Evolutionary conservation across 192 early-diverging fungal species (phyloP), one percentile per base, ranked within the genome.

Genomic region (Chytriomyces sp.): DNA sequence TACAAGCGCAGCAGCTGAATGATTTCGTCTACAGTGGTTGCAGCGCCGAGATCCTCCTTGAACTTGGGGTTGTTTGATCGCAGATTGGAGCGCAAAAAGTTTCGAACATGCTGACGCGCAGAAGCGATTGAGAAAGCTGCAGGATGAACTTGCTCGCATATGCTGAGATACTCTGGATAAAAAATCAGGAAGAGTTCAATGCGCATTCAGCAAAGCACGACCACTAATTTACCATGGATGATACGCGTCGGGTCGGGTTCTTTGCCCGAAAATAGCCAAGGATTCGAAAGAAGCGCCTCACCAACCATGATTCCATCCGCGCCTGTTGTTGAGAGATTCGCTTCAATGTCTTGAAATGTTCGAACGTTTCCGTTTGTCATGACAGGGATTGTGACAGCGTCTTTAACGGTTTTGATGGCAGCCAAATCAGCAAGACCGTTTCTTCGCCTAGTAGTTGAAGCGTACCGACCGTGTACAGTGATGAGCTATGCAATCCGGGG

Each of bases 241-340:
- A 73, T 45, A 8, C n/a, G 45, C 8, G 28, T 48, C n/a, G 60
- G 7, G 45, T 44, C n/a, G 10, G 71, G 28, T 61, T 63, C 61
- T 46, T 73, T 63, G 24, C 71, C 71, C 0, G n/a, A n/a, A 67
- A 76, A 76, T 46, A 76, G 43, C 62, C 74, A 59, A 7, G 74
- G 74, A 76, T 76, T 67, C 49, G 28, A 23, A 9, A 76, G 57
- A 9, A 76, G 62, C 7, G 74, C 74, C 53, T 76, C 74, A 2
- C 74, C 74, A 47, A 76, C 74, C 74, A 76, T 76, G 50, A 64
- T 59, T 59, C 74, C 74, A 66, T 64, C 74, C 10, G 74, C 74
- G 5, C 64, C 64, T 13, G 74, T 76, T 10, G 45, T 50, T 53
- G 46, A 43, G 9, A 76, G 62, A 48, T 76, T 76, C 64, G 11